phyloP scores from a whole-genome alignment of 345 rosid genomes.

The Euphorbia lathyris region DNA sequence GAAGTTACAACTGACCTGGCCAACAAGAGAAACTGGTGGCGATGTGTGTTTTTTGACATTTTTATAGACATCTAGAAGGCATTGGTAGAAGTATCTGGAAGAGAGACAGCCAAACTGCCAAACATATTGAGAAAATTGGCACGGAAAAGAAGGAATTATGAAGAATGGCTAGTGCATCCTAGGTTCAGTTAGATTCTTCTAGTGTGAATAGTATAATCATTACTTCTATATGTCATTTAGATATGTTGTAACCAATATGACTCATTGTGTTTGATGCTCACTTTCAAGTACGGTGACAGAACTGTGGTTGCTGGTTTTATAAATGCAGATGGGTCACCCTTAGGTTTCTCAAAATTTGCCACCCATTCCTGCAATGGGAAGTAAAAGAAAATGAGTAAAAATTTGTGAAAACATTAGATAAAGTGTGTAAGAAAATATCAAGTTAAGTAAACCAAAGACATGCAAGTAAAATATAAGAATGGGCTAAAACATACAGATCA shows the following conservation, averaged over 20 bases:
- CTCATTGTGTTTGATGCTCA: constrained; percentile 35
- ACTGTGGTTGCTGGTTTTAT: constrained; percentile 83
- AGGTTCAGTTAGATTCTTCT: constrained; percentile 7
- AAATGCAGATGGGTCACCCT: constrained; percentile 89
- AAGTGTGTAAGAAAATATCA: neutral
- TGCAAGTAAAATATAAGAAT: neutral
- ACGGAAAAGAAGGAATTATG: neutral
- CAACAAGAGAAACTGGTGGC: constrained; percentile 93
- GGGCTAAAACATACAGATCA: neutral
- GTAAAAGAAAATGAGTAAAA: neutral
- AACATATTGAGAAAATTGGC: constrained; percentile 21
- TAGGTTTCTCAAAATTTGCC: constrained; percentile 95
- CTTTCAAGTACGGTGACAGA: constrained; percentile 89
- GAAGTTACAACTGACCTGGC: constrained; percentile 58
- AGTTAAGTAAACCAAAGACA: neutral
- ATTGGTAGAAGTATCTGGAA: constrained; percentile 87
- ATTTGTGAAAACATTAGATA: neutral
- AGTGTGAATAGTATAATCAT: neutral
- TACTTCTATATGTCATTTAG: constrained; percentile 17
- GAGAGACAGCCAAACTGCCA: constrained; percentile 97
- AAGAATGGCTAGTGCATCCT: neutral
- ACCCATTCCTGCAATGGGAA: constrained; percentile 65
- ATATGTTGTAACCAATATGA: neutral
- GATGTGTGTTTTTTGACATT: constrained; percentile 62
- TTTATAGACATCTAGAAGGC: constrained; percentile 61